A percentile compares a stretch with the other conserved stretches of the same genome.
Evolutionary conservation across 768 basidiomycete genomes (phyloP).

Genomic region (Heimioporus sp.): DNA sequence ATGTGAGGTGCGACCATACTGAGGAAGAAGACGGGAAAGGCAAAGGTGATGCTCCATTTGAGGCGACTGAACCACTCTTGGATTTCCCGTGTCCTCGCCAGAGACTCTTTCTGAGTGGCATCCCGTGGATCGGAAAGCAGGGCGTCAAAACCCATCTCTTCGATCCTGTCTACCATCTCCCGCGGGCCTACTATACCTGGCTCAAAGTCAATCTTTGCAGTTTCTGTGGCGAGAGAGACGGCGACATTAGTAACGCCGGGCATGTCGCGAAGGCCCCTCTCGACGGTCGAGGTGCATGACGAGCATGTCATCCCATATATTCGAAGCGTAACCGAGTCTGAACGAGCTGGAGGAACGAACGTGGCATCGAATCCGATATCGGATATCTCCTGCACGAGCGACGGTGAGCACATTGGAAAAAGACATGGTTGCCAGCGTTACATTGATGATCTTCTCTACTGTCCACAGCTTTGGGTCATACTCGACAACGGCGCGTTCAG

Average conservation of each 20-base stretch:
- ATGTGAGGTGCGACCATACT: slow-evolving; percentile 80
- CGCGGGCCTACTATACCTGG: slow-evolving; percentile 68
- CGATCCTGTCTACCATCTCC: slow-evolving; percentile 86
- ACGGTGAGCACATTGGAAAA: slow-evolving; percentile 3
- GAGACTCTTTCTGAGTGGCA: slow-evolving; percentile 79
- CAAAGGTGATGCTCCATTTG: slow-evolving; percentile 70
- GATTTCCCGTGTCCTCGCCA: slow-evolving; percentile 88
- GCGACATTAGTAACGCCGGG: slow-evolving; percentile 75
- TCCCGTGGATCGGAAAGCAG: slow-evolving; percentile 80
- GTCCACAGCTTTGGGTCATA: slow-evolving; percentile 85
- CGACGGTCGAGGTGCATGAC: slow-evolving; percentile 76
- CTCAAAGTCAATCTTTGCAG: slow-evolving; percentile 75
- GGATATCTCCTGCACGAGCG: slow-evolving; percentile 69
- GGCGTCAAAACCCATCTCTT: slow-evolving; percentile 89
- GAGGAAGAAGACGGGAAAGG: slow-evolving; percentile 91
- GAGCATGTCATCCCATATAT: slow-evolving; percentile 93
- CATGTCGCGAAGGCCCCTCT: slow-evolving; percentile 60
- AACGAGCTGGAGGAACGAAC: slow-evolving; percentile 59
- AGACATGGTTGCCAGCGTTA: slow-evolving; percentile 26
- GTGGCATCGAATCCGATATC: slow-evolving; percentile 93
- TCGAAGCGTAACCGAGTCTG: slow-evolving; percentile 70
- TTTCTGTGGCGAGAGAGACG: slow-evolving; percentile 74
- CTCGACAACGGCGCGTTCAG: slow-evolving; percentile 89
- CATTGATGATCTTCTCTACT: slow-evolving; percentile 72
- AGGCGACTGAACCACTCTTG: slow-evolving; percentile 85